Percentiles rank a stretch among this genome's conserved stretches.
phyloP scores from a whole-genome alignment of 208 protist genomes.

The Leishmania gerbilli region DNA sequence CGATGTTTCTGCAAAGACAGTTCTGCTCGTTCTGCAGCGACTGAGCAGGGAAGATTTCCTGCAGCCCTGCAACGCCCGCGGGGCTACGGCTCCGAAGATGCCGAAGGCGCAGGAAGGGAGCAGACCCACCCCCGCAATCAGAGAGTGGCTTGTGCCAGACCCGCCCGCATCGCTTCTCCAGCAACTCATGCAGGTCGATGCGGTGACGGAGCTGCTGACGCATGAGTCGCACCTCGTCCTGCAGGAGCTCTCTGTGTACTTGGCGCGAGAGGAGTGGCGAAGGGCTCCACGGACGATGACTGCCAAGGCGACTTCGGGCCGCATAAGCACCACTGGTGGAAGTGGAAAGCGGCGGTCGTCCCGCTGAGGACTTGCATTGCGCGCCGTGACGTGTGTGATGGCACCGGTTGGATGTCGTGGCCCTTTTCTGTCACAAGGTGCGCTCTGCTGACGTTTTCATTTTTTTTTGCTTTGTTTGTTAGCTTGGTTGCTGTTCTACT shows the following conservation, averaged over 20 bases:
- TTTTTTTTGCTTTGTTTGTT: constrained; percentile 3
- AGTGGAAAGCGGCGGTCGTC: constrained; percentile 6
- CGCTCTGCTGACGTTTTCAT: not conserved
- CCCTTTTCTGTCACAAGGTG: not conserved
- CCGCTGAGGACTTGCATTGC: not conserved
- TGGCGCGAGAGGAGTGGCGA: constrained; percentile 12
- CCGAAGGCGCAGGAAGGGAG: not conserved
- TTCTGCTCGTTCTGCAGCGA: constrained; percentile 31
- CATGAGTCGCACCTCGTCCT: constrained; percentile 20
- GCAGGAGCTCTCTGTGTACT: constrained; percentile 15
- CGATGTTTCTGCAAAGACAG: constrained; percentile 38
- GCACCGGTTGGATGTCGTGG: not conserved
- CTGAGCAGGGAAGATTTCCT: constrained; percentile 39
- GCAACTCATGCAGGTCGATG: constrained; percentile 16
- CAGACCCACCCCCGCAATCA: not conserved
- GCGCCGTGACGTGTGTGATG: not conserved
- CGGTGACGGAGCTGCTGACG: constrained; percentile 27
- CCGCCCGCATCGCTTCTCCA: constrained; percentile 20
- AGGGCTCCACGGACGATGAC: not conserved
- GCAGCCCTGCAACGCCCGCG: constrained; percentile 1
- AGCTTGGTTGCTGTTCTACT: not conserved
- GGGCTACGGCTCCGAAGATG: not conserved
- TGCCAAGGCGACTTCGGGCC: not conserved
- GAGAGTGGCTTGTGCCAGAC: constrained; percentile 32
- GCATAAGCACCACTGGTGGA: too few species aligned